Evolutionary conservation across 176 grass and related monocot species (phyloP).

Genomic region (Miscanthus lutarioriparius): DNA sequence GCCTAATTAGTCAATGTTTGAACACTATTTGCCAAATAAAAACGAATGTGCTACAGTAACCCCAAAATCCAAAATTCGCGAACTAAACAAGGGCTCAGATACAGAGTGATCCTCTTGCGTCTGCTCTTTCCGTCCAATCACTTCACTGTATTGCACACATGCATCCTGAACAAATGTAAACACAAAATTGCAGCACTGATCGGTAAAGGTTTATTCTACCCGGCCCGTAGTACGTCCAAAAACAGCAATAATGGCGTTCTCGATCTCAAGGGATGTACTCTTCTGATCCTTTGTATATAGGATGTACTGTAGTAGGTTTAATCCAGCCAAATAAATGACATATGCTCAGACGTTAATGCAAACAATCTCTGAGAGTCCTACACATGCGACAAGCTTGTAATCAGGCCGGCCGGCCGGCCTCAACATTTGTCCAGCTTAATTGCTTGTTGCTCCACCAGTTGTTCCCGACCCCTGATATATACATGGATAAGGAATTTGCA

Average conservation of each 20-base stretch:
- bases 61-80: no score
- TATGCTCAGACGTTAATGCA: not conserved
- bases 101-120: not conserved
- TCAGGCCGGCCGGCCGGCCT: slow-evolving; percentile 3
- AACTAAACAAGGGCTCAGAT: no score
- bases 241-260: not conserved
- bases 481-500: no score
- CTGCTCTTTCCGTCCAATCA: not conserved
- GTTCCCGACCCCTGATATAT: not conserved
- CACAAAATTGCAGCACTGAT: not conserved
- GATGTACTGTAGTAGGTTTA: not conserved
- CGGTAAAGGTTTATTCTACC: no score
- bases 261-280: not conserved
- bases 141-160: not conserved
- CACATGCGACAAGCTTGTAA: not conserved
- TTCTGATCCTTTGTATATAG: no score
- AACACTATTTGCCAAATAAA: no score
- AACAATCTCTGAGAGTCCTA: not conserved
- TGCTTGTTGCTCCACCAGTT: not conserved
- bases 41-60: no score
- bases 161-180: not conserved
- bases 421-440: not conserved
- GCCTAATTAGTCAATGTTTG: no score
- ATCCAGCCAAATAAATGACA: not conserved
- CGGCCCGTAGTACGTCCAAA: not conserved